A percentile compares a stretch with the other conserved stretches of the same genome.
Conservation (phyloP, 2,329 filamentous ascomycete species). For the Gnomoniopsis sp. region DNA sequence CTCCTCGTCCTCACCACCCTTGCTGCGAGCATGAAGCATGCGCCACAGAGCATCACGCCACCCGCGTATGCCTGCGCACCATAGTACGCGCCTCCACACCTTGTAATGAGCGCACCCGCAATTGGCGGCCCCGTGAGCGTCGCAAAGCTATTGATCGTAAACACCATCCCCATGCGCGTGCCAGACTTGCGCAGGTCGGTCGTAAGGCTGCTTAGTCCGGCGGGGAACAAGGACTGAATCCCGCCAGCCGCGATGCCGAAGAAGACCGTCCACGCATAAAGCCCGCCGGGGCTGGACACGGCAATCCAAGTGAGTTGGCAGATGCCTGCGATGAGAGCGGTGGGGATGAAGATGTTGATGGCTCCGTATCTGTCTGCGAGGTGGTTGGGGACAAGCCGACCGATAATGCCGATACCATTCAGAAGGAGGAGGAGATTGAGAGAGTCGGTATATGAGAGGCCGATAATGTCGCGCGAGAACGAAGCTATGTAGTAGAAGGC, state of each 20-base stretch:
- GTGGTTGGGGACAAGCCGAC: constrained; percentile 55
- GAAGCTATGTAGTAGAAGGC: constrained; percentile 57
- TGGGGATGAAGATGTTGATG: constrained; percentile 58
- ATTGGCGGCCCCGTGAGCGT: constrained; percentile 51
- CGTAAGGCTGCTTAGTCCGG: constrained; percentile 53
- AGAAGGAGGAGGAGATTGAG: constrained; percentile 62
- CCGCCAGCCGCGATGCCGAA: constrained; percentile 64
- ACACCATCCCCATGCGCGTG: constrained; percentile 56
- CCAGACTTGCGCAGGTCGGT: constrained; percentile 49
- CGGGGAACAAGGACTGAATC: constrained; percentile 65
- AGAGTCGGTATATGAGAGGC: constrained; percentile 44
- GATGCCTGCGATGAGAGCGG: constrained; percentile 36
- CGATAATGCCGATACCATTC: constrained; percentile 59
- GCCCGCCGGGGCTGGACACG: constrained; percentile 42
- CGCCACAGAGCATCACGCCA: constrained; percentile 37
- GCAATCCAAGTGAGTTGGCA: constrained; percentile 56
- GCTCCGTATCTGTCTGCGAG: constrained; percentile 57
- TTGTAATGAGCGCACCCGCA: constrained; percentile 45
- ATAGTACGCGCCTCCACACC: constrained; percentile 36
- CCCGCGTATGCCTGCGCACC: constrained; percentile 50
- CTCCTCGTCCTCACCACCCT: constrained; percentile 36
- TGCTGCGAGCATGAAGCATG: constrained; percentile 35
- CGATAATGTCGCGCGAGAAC: constrained; percentile 41
- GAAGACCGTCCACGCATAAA: constrained; percentile 61
- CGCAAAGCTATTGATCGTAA: constrained; percentile 52